Percentiles rank a stretch among this genome's conserved stretches.
phyloP scores from a whole-genome alignment of 2,329 filamentous ascomycete genomes.

The Tolypocladium sp. region DNA sequence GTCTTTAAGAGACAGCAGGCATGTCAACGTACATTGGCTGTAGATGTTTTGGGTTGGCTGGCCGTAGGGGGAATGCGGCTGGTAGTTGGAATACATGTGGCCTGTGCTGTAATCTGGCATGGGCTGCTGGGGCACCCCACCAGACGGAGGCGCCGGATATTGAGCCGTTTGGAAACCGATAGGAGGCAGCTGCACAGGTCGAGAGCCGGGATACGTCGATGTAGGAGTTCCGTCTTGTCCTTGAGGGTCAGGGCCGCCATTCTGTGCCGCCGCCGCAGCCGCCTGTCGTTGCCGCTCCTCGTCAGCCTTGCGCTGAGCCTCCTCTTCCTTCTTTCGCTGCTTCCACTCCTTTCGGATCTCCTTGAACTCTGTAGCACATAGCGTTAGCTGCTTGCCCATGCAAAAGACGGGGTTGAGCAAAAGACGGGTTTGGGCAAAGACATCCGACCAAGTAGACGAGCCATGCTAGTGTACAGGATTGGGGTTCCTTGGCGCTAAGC shows the following conservation, averaged over 20 bases:
- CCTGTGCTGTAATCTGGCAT: constrained; percentile 45
- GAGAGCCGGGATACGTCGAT: constrained; percentile 48
- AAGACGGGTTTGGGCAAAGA: not conserved
- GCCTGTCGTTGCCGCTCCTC: constrained; percentile 66
- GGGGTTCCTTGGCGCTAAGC: not conserved
- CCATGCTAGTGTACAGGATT: not conserved
- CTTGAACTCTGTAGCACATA: constrained; percentile 72
- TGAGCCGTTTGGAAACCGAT: constrained; percentile 63
- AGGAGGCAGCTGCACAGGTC: constrained; percentile 59
- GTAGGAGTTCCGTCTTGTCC: constrained; percentile 30
- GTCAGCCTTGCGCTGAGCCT: constrained; percentile 77
- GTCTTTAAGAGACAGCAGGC: not conserved
- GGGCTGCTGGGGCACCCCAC: constrained; percentile 39
- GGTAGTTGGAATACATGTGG: constrained; percentile 49
- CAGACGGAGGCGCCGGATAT: constrained; percentile 55
- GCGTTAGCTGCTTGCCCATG: constrained; percentile 9
- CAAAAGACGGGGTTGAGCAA: too few species aligned
- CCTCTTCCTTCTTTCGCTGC: constrained; percentile 97
- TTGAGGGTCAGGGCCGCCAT: constrained; percentile 38
- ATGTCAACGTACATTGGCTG: constrained; percentile 40
- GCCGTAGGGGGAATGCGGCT: constrained; percentile 49
- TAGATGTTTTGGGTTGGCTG: constrained; percentile 51
- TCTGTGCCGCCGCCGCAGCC: constrained; percentile 38
- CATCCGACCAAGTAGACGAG: not conserved
- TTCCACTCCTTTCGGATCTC: constrained; percentile 99